Conservation (phyloP, 768 basidiomycete genomes). For the Suillus hirtellus region DNA sequence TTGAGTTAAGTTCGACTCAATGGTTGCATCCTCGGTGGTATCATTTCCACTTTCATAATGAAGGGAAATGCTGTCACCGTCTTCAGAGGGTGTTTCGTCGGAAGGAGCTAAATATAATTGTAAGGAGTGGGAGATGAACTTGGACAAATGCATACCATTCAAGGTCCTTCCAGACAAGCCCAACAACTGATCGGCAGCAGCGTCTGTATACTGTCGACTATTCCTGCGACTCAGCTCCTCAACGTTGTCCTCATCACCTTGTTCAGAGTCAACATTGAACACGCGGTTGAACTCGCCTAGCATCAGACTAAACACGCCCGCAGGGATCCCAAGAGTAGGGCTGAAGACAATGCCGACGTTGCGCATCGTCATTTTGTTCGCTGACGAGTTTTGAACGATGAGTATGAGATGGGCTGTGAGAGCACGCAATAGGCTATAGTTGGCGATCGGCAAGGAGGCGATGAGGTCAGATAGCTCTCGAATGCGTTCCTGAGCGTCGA, state of each 20-base stretch:
- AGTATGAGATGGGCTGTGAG: conserved; percentile 93
- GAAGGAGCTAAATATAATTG: conserved; percentile 36
- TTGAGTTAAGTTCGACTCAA: conserved; percentile 43
- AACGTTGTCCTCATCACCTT: conserved; percentile 28
- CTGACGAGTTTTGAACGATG: conserved; percentile 84
- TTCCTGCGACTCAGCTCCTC: conserved; percentile 64
- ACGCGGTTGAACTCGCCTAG: conserved; percentile 91
- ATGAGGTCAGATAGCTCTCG: conserved; percentile 85
- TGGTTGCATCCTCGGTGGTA: conserved; percentile 57
- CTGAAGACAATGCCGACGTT: conserved; percentile 99
- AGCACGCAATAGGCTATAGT: conserved; percentile 92
- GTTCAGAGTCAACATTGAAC: conserved; percentile 71
- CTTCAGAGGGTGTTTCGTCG: conserved; percentile 67
- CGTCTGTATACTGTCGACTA: conserved; percentile 80
- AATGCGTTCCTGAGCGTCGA: conserved; percentile 86
- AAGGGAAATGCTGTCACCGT: conserved; percentile 65
- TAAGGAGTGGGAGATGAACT: conserved; percentile 12
- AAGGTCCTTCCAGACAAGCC: conserved; percentile 73
- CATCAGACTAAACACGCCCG: conserved; percentile 94
- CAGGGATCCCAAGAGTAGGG: conserved; percentile 97
- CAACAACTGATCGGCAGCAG: conserved; percentile 80
- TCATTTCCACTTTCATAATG: conserved; percentile 79
- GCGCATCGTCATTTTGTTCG: conserved; percentile 98
- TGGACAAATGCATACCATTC: conserved; percentile 48
- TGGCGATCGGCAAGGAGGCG: conserved; percentile 82